Base-by-base conservation (phyloP, 2,329 filamentous ascomycete genomes). In the Onygenales sp. region DNA sequence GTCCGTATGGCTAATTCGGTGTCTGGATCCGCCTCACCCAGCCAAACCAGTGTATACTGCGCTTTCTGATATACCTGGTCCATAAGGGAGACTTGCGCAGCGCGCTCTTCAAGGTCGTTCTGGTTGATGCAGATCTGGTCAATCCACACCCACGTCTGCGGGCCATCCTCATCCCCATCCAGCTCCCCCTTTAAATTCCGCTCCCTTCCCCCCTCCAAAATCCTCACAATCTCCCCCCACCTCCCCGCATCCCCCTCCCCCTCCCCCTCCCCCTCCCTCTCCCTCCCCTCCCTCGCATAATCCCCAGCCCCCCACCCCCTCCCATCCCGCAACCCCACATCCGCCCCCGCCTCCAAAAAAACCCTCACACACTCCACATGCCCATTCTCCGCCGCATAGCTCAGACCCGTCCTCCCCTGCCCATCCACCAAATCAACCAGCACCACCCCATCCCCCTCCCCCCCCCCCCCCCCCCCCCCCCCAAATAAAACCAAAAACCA, bases 31-130 rank as follows among this genome's bases (percentile, higher is more conserved):
- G 57, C 52, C 9, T 43, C n/a, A 21, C 59, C 60, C 21, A 63
- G 54, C 61, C 61, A 63, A 9, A 62, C 43, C 50, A 59, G 46
- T 0, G 61, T 61, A 52, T 53, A 54, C 11, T 31, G 44, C 9
- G 59, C 60, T 31, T 52, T 34, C 32, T 49, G 17, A 37, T 57
- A 59, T 10, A 59, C 58, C 7, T 57, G 39, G 21, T 54, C 51
- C 58, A 59, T 59, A 13, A 55, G 49, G 9, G 14, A 11, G 3
- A 59, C 58, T 32, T 59, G 58, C 5, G 49, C n/a, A 51, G 49
- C 54, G 7, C 53, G 42, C 47, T 59, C 58, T 9, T 39, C 45
- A 6, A 58, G 37, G 36, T 59, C 52, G 10, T 47, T n/a, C 43
- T 59, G 58, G 37, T 59, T 53, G 52, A 58, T 59, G 27, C 54